A percentile compares a stretch with the other conserved stretches of the same genome.
Conservation (phyloP, 2,329 filamentous ascomycete genomes). For the Niveomyces coronatus region DNA sequence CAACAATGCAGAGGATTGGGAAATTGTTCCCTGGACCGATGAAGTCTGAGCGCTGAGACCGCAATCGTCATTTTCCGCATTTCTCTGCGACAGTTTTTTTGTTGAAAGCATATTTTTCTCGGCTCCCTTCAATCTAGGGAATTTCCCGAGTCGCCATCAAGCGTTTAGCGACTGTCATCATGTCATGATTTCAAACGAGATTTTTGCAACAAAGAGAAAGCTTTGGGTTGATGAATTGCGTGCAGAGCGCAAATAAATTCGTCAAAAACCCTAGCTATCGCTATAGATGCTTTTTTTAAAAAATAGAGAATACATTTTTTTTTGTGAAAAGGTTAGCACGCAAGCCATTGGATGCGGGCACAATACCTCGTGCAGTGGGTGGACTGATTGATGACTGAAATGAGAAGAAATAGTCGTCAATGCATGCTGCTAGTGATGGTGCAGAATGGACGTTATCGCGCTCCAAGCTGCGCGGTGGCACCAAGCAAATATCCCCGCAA, state of each 20-base stretch:
- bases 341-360: constrained; percentile 7
- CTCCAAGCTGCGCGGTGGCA: neutral
- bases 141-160: neutral
- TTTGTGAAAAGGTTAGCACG: constrained; percentile 6
- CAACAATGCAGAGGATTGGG: constrained; percentile 55
- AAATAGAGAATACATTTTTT: constrained; percentile 10
- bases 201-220: constrained; percentile 8
- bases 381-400: too few species aligned
- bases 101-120: constrained; percentile 2
- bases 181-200: constrained; percentile 6
- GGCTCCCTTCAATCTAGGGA: neutral
- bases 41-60: constrained; percentile 7
- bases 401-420: neutral
- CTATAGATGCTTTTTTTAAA: constrained; percentile 10
- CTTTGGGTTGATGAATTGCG: constrained; percentile 10
- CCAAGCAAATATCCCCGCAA: constrained; percentile 11
- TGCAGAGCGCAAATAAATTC: constrained; percentile 11
- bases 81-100: constrained; percentile 1
- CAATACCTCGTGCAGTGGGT: constrained; percentile 9
- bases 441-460: constrained; percentile 3
- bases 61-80: constrained; percentile 8
- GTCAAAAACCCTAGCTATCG: constrained; percentile 11
- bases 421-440: constrained; percentile 2
- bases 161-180: constrained; percentile 1
- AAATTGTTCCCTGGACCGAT: constrained; percentile 47